These are phyloP conservation scores for Tolypocladium guangdongense DNA, from an alignment of 2,329 filamentous ascomycete genomes.

Conservation along the genomic window DNA sequence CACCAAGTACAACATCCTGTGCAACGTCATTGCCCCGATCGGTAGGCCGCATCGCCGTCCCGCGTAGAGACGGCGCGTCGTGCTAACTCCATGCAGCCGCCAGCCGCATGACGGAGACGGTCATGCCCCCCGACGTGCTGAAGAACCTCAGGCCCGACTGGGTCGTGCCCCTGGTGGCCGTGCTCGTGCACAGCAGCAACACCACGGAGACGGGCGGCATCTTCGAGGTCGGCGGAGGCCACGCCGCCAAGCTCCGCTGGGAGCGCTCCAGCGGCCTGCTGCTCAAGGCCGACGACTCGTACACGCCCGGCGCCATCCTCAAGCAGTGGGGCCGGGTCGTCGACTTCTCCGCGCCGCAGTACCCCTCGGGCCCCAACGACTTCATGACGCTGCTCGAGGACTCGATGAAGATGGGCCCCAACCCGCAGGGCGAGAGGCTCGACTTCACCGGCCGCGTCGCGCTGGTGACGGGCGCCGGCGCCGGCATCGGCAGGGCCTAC, in stretches of 20 bases:
- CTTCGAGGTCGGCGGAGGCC: constrained; percentile 88
- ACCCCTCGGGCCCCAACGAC: constrained; percentile 78
- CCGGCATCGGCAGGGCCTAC: constrained; percentile 86
- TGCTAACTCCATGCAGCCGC: constrained; percentile 45
- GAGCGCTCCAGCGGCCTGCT: constrained; percentile 83
- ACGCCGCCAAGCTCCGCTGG: constrained; percentile 89
- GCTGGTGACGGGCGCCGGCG: constrained; percentile 78
- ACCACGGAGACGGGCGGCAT: constrained; percentile 74
- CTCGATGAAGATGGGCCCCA: constrained; percentile 65
- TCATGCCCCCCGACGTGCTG: constrained; percentile 90
- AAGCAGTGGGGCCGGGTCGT: constrained; percentile 82
- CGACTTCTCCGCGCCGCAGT: constrained; percentile 71
- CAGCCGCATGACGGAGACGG: constrained; percentile 87
- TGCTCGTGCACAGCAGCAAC: constrained; percentile 78
- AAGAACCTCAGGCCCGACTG: constrained; percentile 81
- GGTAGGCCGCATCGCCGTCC: constrained; percentile 17
- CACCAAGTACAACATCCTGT: constrained; percentile 92
- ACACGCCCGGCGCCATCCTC: constrained; percentile 79
- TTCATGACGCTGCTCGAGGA: constrained; percentile 80
- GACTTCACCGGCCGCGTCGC: constrained; percentile 79
- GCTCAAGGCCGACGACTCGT: constrained; percentile 75
- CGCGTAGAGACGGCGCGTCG: neutral
- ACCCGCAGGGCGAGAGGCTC: constrained; percentile 60
- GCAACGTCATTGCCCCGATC: constrained; percentile 91
- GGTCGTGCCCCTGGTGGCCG: constrained; percentile 87